phyloP scores from a whole-genome alignment of 208 protist species.

The Leptomonas pyrrhocoris region DNA sequence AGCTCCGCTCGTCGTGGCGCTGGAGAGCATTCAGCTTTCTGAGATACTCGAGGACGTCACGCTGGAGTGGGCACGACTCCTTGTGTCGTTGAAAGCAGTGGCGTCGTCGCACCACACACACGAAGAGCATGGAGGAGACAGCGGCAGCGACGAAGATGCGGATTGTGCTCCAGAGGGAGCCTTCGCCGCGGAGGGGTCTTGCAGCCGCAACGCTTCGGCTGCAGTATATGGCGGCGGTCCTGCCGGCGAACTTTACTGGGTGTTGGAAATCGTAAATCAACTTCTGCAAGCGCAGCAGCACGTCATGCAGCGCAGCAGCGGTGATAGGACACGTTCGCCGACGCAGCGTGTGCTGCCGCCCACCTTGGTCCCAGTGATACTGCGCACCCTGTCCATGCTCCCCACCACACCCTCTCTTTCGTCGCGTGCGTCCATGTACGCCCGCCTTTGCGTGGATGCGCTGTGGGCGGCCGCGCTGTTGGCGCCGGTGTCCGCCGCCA shows the following conservation, averaged over 20 bases:
- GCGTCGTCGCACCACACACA: not conserved
- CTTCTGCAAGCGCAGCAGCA: constrained; percentile 30
- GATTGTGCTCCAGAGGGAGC: not conserved
- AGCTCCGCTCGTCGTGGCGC: not conserved
- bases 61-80: constrained; percentile 14
- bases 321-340: not conserved
- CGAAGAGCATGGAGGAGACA: not conserved
- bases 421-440: constrained; percentile 42
- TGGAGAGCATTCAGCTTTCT: not conserved
- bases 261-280: constrained; percentile 30
- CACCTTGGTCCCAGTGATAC: constrained; percentile 17
- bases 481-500: constrained; percentile 38
- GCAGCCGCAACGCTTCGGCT: not conserved
- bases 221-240: not conserved
- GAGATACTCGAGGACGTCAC: constrained; percentile 18
- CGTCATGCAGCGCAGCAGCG: not conserved
- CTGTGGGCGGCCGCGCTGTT: constrained; percentile 51
- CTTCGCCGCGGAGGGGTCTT: not conserved
- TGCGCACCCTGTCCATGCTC: constrained; percentile 40
- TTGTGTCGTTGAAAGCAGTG: not conserved
- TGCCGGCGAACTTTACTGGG: constrained; percentile 26
- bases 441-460: constrained; percentile 57
- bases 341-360: constrained; percentile 6
- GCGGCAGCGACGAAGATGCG: constrained; percentile 1
- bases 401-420: constrained; percentile 35